Evolutionary conservation across 805 yeast species (phyloP), one percentile per base, ranked within the genome.

Genomic region (Candida krabiensis): DNA sequence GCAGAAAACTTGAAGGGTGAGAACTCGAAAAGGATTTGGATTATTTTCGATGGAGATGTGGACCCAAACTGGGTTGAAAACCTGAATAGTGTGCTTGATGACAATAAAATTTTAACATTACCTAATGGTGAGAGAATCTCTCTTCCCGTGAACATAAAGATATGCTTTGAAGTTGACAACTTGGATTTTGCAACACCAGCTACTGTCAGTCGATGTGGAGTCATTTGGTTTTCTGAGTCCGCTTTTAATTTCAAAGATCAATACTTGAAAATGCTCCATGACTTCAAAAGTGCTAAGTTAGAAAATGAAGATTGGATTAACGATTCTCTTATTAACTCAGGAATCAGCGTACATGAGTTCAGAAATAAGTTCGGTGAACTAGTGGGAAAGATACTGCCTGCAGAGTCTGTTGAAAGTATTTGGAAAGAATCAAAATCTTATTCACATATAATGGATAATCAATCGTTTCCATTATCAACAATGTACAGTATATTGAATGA

Each of bases 1-100:
- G 60, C 59, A 3, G 73, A 70, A 3, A 80, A 80, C 44, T 47
- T 74, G 12, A 64, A 84, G 30, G 88, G 87, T 1, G 90, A 84
- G 44, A 49, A 56, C 7, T 46, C 63, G 2, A 78, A 73, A 41
- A 59, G 70, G 3, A 70, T 80, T 12, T 89, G 96, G 93, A 72
- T 91, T 41, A 72, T 90, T 0, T 85, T 91, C 55, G 97, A 91
- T 61, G 95, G 97, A 27, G 96, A 88, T 50, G 76, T 91, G 24
- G 97, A 91, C 55, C 97, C 98, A 0, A 80, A 78, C 27, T 91
- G 97, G 95, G 87, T 87, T 1, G 98, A 91, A 52, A 83, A 84
- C 39, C 66, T 91, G 47, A 91, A 91, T 64, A 84, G 95, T 64
- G 93, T 89, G 8, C 67, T 91, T 13, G 98, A 91, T 61, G 98